These are phyloP conservation scores for Phoma herbarum DNA, from an alignment of 2,329 filamentous ascomycete species.

Conservation along the genomic window DNA sequence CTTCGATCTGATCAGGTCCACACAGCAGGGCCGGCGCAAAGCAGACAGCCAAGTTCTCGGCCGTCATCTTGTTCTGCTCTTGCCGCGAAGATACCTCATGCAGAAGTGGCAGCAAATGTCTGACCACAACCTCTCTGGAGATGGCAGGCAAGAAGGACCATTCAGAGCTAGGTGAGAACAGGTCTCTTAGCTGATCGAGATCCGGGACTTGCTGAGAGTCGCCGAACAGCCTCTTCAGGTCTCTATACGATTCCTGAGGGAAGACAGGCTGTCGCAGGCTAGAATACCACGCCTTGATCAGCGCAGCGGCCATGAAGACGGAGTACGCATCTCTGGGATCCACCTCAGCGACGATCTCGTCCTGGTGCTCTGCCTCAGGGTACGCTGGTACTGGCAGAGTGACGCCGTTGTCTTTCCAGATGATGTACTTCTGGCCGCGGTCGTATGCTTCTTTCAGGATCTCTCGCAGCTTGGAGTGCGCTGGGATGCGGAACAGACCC, in stretches of 20 bases:
- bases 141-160: slow-evolving; percentile 57
- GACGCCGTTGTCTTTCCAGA: slow-evolving; percentile 59
- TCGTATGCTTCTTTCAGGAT: slow-evolving; percentile 64
- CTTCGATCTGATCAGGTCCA: slow-evolving; percentile 63
- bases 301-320: slow-evolving; percentile 61
- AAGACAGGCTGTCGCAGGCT: slow-evolving; percentile 62
- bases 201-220: slow-evolving; percentile 50
- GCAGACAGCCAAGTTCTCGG: slow-evolving; percentile 63
- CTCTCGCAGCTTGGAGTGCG: slow-evolving; percentile 59
- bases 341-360: slow-evolving; percentile 57
- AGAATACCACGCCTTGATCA: slow-evolving; percentile 66
- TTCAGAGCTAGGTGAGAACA: slow-evolving; percentile 57
- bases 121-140: slow-evolving; percentile 58
- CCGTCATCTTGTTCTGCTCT: slow-evolving; percentile 63
- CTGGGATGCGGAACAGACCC: slow-evolving; percentile 63
- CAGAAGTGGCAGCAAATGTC: slow-evolving; percentile 63
- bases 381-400: slow-evolving; percentile 47
- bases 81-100: slow-evolving; percentile 56
- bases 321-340: slow-evolving; percentile 61
- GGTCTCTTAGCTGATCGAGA: slow-evolving; percentile 55
- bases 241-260: slow-evolving; percentile 58
- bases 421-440: slow-evolving; percentile 62
- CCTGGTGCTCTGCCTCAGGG: slow-evolving; percentile 44
- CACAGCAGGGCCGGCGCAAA: slow-evolving; percentile 62
- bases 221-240: slow-evolving; percentile 56